Conservation (phyloP, 371 early-diverging fungal genomes). For the Batrachochytrium dendrobatidis region DNA sequence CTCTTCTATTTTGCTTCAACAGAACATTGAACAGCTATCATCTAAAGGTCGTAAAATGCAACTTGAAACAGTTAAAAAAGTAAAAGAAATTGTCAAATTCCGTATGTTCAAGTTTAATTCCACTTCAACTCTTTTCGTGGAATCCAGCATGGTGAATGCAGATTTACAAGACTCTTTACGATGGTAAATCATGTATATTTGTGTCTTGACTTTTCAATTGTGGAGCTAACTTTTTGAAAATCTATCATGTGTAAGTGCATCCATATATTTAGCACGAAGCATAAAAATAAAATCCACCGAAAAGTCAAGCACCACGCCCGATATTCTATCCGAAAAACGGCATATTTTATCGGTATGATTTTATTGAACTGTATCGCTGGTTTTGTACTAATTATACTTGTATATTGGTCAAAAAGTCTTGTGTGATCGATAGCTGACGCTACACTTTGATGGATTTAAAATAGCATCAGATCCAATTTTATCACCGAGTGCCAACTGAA, state of each 20-base stretch:
- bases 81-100: neutral
- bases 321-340: neutral
- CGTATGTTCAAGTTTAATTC: conserved; percentile 36
- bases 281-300: neutral
- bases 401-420: too few relatives aligned
- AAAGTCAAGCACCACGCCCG: neutral
- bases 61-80: neutral
- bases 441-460: too few relatives aligned
- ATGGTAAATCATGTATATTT: conserved; percentile 17
- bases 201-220: neutral
- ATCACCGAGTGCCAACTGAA: conserved; percentile 22
- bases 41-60: neutral
- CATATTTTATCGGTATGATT: neutral
- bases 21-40: neutral
- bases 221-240: neutral
- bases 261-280: neutral
- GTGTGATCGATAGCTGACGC: too few relatives aligned
- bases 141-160: conserved; percentile 33
- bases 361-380: too few relatives aligned
- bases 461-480: conserved; percentile 40
- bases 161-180: conserved; percentile 34
- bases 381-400: too few relatives aligned
- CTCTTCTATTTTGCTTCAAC: neutral
- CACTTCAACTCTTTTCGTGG: conserved; percentile 41
- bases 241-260: neutral